Evolutionary conservation across 192 early-diverging fungal genomes (phyloP).

Genomic region (Chytriomyces confervae): DNA sequence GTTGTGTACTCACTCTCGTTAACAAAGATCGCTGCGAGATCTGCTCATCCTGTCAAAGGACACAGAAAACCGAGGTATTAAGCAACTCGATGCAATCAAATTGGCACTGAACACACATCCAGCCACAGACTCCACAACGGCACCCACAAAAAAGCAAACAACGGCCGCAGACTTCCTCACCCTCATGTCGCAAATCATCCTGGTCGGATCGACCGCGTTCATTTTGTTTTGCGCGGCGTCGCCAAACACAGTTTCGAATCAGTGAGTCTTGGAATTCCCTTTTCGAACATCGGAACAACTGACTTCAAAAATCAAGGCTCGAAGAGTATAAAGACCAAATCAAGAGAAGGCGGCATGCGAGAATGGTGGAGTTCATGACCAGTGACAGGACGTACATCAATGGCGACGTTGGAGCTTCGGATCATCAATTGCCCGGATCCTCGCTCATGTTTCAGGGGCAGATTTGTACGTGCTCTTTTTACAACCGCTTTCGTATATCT

Average conservation of each 20-base stretch:
- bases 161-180: slow-evolving; percentile 21
- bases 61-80: too few species aligned
- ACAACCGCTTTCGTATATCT: too few species aligned
- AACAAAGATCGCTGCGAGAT: too few species aligned
- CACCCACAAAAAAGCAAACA: slow-evolving; percentile 1
- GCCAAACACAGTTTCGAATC: background rate
- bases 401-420: slow-evolving; percentile 13
- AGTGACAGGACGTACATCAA: slow-evolving; percentile 12
- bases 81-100: too few species aligned
- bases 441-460: slow-evolving; percentile 21
- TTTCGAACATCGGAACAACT: background rate
- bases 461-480: slow-evolving; percentile 4
- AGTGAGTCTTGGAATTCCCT: background rate
- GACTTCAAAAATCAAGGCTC: background rate
- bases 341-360: slow-evolving; percentile 23
- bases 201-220: slow-evolving; percentile 18
- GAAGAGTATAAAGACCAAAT: slow-evolving; percentile 31
- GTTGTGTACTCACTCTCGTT: too few species aligned
- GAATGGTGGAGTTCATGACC: slow-evolving; percentile 33
- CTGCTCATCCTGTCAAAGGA: too few species aligned
- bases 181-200: slow-evolving; percentile 26
- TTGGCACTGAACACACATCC: too few species aligned
- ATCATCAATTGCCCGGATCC: background rate
- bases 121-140: too few species aligned
- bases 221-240: slow-evolving; percentile 7